Evolutionary conservation across 176 grass and related monocot species (phyloP).

Genomic region (Triticum monococcum): DNA sequence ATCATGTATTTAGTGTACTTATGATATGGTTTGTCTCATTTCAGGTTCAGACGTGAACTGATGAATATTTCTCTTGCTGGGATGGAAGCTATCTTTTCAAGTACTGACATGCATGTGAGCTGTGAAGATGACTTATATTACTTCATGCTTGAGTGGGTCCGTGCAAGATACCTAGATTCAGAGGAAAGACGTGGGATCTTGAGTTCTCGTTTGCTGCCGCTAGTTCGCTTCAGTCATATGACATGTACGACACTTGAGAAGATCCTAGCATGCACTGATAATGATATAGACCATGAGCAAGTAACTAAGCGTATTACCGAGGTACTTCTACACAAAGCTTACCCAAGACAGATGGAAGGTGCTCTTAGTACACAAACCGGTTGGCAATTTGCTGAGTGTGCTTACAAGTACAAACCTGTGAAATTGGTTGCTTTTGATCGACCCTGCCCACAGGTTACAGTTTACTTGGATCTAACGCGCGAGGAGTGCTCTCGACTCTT

Average conservation of each 20-base stretch:
- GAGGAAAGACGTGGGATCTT: constrained; percentile 70
- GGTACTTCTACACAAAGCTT: no score
- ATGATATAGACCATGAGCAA: constrained; percentile 54
- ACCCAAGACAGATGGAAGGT: no score
- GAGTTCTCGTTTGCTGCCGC: constrained; percentile 51
- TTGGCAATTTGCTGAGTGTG: no score
- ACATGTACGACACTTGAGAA: constrained; percentile 58
- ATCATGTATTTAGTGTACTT: background rate
- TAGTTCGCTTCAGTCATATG: constrained; percentile 69
- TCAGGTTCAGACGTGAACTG: background rate
- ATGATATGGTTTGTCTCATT: background rate
- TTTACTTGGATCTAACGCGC: no score
- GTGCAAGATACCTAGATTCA: constrained; percentile 37
- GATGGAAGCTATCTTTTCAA: constrained; percentile 41
- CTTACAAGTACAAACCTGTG: no score
- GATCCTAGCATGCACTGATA: constrained; percentile 38
- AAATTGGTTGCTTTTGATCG: no score
- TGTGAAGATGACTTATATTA: constrained; percentile 68
- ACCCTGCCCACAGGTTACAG: no score
- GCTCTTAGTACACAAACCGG: no score
- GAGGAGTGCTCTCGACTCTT: no score
- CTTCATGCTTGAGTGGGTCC: constrained; percentile 68
- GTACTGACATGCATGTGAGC: constrained; percentile 66
- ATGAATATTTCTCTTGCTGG: background rate
- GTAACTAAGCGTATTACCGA: no score